These are phyloP conservation scores for Monosporascus cannonballus DNA, from an alignment of 2,329 filamentous ascomycete species.

Conservation along the genomic window DNA sequence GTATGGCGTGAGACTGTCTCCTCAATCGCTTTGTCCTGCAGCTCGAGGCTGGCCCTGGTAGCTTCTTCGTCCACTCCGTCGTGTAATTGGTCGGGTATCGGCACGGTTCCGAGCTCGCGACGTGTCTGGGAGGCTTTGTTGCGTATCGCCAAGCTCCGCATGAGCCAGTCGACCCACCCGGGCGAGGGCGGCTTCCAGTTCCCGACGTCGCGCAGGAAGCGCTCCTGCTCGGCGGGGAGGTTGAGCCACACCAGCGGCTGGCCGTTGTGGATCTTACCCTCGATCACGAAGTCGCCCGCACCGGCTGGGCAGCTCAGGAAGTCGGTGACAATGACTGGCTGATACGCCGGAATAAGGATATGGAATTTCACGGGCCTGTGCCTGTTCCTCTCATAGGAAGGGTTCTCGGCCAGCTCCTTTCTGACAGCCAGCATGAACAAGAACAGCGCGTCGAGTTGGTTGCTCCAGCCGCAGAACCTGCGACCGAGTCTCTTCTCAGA, in stretches of 20 bases:
- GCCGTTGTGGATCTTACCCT: conserved; percentile 32
- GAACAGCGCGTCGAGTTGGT: conserved; percentile 32
- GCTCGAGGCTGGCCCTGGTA: not conserved
- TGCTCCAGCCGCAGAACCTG: conserved; percentile 31
- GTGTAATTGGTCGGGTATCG: not conserved
- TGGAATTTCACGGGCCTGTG: conserved; percentile 23
- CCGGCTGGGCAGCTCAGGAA: conserved; percentile 28
- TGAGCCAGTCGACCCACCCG: conserved; percentile 18
- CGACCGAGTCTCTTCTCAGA: conserved; percentile 25
- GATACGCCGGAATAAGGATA: conserved; percentile 32
- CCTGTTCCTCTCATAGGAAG: conserved; percentile 13
- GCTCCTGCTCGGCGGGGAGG: conserved; percentile 25
- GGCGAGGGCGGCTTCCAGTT: conserved; percentile 24
- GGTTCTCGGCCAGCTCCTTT: conserved; percentile 16
- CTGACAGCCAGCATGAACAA: conserved; percentile 31
- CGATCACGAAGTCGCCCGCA: conserved; percentile 29
- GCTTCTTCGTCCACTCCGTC: conserved; percentile 12
- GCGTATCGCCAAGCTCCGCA: not conserved
- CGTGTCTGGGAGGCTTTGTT: not conserved
- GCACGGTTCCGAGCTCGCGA: not conserved
- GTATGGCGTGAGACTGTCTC: not conserved
- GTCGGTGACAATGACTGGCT: conserved; percentile 29
- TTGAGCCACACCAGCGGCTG: conserved; percentile 31
- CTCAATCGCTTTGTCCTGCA: not conserved
- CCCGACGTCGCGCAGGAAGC: conserved; percentile 24